A percentile compares a stretch with the other conserved stretches of the same genome.
Evolutionary conservation across 2,329 filamentous ascomycete genomes (phyloP).

Genomic region (Chlorencoelia australis): DNA sequence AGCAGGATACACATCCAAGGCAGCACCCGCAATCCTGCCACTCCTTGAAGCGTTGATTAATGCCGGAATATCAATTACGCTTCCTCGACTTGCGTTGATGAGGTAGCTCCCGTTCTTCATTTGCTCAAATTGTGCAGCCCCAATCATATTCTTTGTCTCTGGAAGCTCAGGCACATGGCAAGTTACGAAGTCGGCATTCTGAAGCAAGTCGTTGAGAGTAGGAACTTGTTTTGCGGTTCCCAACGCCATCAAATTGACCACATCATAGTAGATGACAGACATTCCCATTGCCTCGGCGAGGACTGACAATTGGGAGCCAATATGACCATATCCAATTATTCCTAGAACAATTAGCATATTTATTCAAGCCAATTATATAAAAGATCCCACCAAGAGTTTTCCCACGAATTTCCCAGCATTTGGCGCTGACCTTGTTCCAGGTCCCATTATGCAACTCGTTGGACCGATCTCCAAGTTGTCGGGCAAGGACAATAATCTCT

Average conservation of each 20-base stretch:
- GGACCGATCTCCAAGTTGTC: constrained; percentile 87
- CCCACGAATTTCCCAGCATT: constrained; percentile 96
- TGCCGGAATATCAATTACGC: constrained; percentile 86
- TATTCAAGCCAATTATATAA: not conserved
- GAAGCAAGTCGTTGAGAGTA: constrained; percentile 65
- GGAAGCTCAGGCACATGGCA: constrained; percentile 88
- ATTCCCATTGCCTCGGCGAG: constrained; percentile 96
- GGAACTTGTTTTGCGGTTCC: constrained; percentile 79
- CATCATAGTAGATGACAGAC: constrained; percentile 95
- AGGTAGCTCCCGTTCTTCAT: constrained; percentile 94
- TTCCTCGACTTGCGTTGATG: constrained; percentile 92
- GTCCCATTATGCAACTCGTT: constrained; percentile 87
- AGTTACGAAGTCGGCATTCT: constrained; percentile 81
- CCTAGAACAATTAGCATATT: constrained; percentile 33
- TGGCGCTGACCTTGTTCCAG: constrained; percentile 96
- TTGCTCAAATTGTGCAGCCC: constrained; percentile 62
- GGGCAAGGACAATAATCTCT: constrained; percentile 84
- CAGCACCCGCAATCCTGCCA: constrained; percentile 84
- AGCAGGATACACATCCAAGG: constrained; percentile 91
- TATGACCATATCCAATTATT: constrained; percentile 95
- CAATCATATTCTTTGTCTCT: constrained; percentile 90
- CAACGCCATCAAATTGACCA: constrained; percentile 87
- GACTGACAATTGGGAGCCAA: constrained; percentile 91
- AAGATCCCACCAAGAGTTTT: constrained; percentile 70
- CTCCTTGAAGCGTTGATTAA: constrained; percentile 77